Evolutionary conservation across 768 basidiomycete species (phyloP), one percentile per base, ranked within the genome.

Genomic region (Suillus sp.): DNA sequence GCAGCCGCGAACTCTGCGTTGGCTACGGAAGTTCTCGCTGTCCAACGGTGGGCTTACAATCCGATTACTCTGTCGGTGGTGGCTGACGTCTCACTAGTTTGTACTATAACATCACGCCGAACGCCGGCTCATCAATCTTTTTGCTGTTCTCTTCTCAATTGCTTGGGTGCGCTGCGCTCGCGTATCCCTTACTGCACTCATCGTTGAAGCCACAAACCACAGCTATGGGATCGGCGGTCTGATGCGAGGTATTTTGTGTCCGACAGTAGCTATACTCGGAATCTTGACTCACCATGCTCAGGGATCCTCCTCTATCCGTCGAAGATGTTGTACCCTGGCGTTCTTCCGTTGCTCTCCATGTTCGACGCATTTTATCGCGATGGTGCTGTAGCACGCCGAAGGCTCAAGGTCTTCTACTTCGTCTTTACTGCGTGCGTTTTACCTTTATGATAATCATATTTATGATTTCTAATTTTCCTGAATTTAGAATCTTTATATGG

Each of bases 1-100:
- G 83, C 85, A 3, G 84, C 84, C 4, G 80, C 84, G 20, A 83
- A 80, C 51, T 79, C 81, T 0, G 84, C 84, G 4, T 77, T 86
- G 16, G 84, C 78, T 2, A 85, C 84, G 0, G 83, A 85, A 55
- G 78, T 86, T 7, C 72, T 86, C 51, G 82, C 84, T 0, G 84
- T 84, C 3, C 85, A 85, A 62, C 78, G 82, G 55, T 56, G 1
- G 48, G 37, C 2, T 25, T 25, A 9, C 14, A 38, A 27, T 38
- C 27, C 30, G 18, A 18, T 38, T 11, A 4, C 37, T 38, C 9
- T 16, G 18, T 56, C 16, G 25, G 37, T 27, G 9, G 37, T 27
- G 4, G 38, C 10, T 56, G 25, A 56, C 18, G 9, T 18, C 16
- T 20, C 35, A 20, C 18, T 18, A 56, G 55, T 0, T 30, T 85